phyloP scores from a whole-genome alignment of 2,329 filamentous ascomycete genomes.

The Juglanconis juglandina region DNA sequence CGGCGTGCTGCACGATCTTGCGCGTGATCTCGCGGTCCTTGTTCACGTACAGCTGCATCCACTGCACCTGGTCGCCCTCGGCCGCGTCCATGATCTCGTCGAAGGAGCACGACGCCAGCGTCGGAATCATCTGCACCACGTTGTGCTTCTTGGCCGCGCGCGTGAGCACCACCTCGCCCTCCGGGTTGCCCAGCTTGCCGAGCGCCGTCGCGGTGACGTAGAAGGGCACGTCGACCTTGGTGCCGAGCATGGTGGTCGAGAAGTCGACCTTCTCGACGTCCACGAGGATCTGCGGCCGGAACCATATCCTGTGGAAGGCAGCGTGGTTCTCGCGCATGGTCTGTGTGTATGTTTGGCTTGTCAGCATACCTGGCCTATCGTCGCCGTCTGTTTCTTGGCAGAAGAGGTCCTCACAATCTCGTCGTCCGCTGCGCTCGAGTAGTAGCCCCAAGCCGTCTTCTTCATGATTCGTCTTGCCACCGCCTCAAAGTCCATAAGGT shows the following conservation, averaged over 20 bases:
- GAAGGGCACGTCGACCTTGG: conserved; percentile 79
- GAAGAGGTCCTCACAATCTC: conserved; percentile 61
- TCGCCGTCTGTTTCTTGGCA: background rate
- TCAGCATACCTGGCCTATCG: no score
- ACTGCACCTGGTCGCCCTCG: conserved; percentile 79
- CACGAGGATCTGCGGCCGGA: conserved; percentile 82
- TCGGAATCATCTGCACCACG: conserved; percentile 98
- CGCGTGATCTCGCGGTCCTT: conserved; percentile 89
- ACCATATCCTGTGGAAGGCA: conserved; percentile 97
- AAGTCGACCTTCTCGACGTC: conserved; percentile 86
- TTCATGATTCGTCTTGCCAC: conserved; percentile 91
- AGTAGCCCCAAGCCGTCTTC: conserved; percentile 95
- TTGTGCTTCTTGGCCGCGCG: conserved; percentile 79
- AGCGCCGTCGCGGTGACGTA: conserved; percentile 96
- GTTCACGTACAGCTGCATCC: conserved; percentile 97
- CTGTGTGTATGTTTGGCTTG: conserved; percentile 37
- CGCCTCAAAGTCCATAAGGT: conserved; percentile 91
- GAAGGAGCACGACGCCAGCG: conserved; percentile 92
- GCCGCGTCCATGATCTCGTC: conserved; percentile 92
- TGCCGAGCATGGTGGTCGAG: conserved; percentile 89
- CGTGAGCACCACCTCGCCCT: conserved; percentile 91
- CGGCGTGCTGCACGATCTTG: conserved; percentile 86
- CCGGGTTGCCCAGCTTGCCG: conserved; percentile 88
- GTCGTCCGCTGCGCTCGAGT: conserved; percentile 88
- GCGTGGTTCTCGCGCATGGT: conserved; percentile 93